Percentiles rank a stretch among this genome's conserved stretches.
phyloP scores from a whole-genome alignment of 2,329 filamentous ascomycete genomes.

The Cadophora luteo-olivacea region DNA sequence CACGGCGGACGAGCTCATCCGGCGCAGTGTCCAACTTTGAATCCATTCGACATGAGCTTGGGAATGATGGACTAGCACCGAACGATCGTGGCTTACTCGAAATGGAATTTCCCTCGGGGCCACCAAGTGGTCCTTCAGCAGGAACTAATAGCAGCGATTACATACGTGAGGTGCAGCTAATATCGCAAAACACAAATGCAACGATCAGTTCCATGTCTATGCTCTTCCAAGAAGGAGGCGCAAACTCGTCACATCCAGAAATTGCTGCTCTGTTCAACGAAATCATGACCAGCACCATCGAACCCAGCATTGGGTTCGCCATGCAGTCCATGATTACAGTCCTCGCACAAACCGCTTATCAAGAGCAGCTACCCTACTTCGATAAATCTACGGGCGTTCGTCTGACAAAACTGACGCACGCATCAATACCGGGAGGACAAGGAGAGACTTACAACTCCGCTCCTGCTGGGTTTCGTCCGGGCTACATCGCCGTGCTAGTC shows the following conservation, averaged over 20 bases:
- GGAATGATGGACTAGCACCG: background rate
- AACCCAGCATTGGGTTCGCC: background rate
- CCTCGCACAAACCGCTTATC: constrained; percentile 1
- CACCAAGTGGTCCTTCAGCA: background rate
- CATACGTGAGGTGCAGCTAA: background rate
- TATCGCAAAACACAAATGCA: background rate
- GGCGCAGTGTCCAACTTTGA: background rate
- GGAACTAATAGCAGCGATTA: background rate
- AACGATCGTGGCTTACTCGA: background rate
- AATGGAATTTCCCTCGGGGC: background rate
- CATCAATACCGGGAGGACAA: background rate
- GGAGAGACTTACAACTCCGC: background rate
- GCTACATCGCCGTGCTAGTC: background rate
- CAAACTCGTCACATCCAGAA: background rate
- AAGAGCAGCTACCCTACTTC: background rate
- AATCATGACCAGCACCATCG: background rate
- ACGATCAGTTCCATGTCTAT: background rate
- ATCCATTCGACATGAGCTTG: background rate
- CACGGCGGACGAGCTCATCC: background rate
- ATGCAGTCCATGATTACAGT: constrained; percentile 7
- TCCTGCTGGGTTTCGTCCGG: background rate
- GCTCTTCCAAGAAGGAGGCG: background rate
- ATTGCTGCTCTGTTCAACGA: background rate
- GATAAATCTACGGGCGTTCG: constrained; percentile 1
- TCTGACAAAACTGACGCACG: background rate